Base-by-base conservation (phyloP, 1,284 basidiomycete genomes). In the Malassezia cuniculi region DNA sequence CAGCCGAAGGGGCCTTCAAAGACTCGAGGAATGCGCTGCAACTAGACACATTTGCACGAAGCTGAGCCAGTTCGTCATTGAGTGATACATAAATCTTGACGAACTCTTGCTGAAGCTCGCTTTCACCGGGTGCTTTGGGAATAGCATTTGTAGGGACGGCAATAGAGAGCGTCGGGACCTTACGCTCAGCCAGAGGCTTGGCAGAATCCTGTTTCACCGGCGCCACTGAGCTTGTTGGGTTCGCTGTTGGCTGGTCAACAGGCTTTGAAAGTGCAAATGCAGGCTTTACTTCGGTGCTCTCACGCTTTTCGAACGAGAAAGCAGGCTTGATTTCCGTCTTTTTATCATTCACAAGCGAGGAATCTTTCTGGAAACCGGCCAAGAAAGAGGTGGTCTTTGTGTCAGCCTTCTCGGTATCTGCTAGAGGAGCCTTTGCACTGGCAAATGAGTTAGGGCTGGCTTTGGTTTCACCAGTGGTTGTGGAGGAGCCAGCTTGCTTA, bases 1-100 rank as follows among this genome's bases (percentile, higher is more conserved):
- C 11, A 14, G 17, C n/a, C 10, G 51, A 37, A 32, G 61, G 36
- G 31, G 54, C 17, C 27, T 46, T 34, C 37, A 72, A 53, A 3
- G 55, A 50, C 3, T 42, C 40, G 35, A 63, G 60, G 28, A 73
- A 68, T 57, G 67, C 41, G 19, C 35, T 47, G 31, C 57, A 48
- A 10, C 41, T 31, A 8, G 35, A 34, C 10, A 52, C 42, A n/a
- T 53, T 50, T 18, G 31, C 33, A n/a, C 41, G 38, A 8, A 55
- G 51, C 14, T 47, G 60, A 3, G 57, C 55, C 0, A 70, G 51
- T 35, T 73, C 66, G 14, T 68, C 58, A 8, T 60, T 55, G 16
- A 73, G 54, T 22, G 69, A 52, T 3, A 68, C 54, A 41, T 70
- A 65, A 7, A 60, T 50, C 35, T 61, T 54, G 34, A 61, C 22